Conservation (phyloP, 805 yeast species). For the Saccharomycopsis javanensis region DNA sequence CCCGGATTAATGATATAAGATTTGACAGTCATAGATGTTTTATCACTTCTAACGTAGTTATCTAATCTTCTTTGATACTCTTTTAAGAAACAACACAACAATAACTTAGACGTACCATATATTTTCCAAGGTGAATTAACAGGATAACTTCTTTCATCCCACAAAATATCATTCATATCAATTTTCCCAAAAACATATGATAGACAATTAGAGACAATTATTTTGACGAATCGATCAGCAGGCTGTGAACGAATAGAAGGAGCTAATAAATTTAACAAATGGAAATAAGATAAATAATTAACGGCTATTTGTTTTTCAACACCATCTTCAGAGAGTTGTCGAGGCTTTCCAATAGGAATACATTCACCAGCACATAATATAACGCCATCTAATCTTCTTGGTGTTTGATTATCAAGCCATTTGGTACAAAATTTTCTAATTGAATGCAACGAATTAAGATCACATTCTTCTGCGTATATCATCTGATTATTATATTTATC, state of each 20-base stretch:
- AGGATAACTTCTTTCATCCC: constrained; percentile 53
- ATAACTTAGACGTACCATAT: constrained; percentile 74
- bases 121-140: constrained; percentile 57
- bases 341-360: constrained; percentile 56
- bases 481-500: constrained; percentile 57
- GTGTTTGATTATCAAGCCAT: constrained; percentile 88
- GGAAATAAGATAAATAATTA: constrained; percentile 75
- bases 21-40: constrained; percentile 56
- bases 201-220: constrained; percentile 69
- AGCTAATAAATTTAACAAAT: constrained; percentile 65
- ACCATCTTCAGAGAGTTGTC: constrained; percentile 70
- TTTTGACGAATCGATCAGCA: constrained; percentile 86
- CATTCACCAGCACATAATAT: constrained; percentile 81
- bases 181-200: constrained; percentile 66
- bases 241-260: constrained; percentile 87
- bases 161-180: constrained; percentile 52
- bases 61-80: constrained; percentile 65
- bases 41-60: constrained; percentile 53
- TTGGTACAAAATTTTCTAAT: constrained; percentile 85
- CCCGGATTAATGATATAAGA: constrained; percentile 86
- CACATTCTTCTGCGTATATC: constrained; percentile 88
- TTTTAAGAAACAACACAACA: constrained; percentile 63
- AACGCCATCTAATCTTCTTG: constrained; percentile 84
- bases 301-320: constrained; percentile 77
- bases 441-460: constrained; percentile 60